Evolutionary conservation across 768 basidiomycete species (phyloP).

Genomic region (Porpolomopsis calyptriformis): DNA sequence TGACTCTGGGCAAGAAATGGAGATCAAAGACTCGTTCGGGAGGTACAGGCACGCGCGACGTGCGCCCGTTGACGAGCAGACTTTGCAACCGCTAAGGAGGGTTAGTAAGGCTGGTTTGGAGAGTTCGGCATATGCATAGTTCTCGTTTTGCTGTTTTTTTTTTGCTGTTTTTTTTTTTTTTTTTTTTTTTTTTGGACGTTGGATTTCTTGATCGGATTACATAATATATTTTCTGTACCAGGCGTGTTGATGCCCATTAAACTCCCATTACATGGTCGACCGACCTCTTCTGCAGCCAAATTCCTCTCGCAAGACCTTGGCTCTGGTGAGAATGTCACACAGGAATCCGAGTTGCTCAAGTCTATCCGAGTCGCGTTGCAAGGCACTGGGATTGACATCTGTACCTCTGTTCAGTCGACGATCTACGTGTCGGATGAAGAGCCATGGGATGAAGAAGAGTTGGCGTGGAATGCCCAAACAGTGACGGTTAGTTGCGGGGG

Average conservation of each 20-base stretch:
- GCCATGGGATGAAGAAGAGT: conserved; percentile 45
- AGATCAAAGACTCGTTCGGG: conserved; percentile 77
- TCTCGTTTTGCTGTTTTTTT: background rate
- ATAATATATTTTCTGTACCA: background rate
- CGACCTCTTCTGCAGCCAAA: conserved; percentile 33
- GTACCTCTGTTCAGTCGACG: conserved; percentile 32
- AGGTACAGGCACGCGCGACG: conserved; percentile 80
- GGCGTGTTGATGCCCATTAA: conserved; percentile 14
- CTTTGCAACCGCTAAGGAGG: conserved; percentile 79
- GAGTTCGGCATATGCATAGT: conserved; percentile 34
- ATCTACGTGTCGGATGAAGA: conserved; percentile 30
- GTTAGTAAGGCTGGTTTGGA: conserved; percentile 93
- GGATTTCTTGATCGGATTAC: background rate
- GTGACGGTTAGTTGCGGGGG: conserved; percentile 61
- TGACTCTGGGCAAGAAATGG: conserved; percentile 71
- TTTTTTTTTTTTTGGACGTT: background rate
- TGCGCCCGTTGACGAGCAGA: conserved; percentile 80
- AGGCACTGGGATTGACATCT: conserved; percentile 36
- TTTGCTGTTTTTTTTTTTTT: background rate
- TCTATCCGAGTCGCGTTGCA: conserved; percentile 52
- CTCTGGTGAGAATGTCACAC: conserved; percentile 10
- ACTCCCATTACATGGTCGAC: conserved; percentile 32
- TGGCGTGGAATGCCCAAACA: conserved; percentile 57
- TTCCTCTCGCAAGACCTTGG: conserved; percentile 27
- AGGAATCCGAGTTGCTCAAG: conserved; percentile 32